A percentile compares a stretch with the other conserved stretches of the same genome.
Evolutionary conservation across 2,329 filamentous ascomycete genomes (phyloP).

Genomic region (Botrytis pseudocinerea): DNA sequence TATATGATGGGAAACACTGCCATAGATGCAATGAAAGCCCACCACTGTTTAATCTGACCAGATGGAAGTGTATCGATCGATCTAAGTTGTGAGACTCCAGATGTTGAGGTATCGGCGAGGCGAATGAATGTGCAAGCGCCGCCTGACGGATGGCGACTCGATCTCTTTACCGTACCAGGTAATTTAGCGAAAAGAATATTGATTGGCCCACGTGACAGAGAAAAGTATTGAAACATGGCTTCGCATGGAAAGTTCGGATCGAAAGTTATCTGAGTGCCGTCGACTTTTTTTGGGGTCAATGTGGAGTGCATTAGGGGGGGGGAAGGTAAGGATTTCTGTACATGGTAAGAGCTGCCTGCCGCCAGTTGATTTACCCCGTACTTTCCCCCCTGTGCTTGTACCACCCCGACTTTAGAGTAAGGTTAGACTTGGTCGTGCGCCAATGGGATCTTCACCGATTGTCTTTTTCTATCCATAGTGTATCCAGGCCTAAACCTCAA

Average conservation of each 20-base stretch:
- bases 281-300: neutral
- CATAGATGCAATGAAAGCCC: constrained; percentile 1
- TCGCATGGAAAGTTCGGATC: constrained; percentile 1
- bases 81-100: neutral
- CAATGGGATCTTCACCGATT: constrained; percentile 11
- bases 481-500: neutral
- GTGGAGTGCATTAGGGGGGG: constrained; percentile 8
- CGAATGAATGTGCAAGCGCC: constrained; percentile 2
- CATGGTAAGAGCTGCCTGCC: constrained; percentile 5
- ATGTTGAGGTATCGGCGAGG: neutral
- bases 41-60: neutral
- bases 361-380: constrained; percentile 13
- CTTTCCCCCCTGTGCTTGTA: neutral
- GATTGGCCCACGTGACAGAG: constrained; percentile 1
- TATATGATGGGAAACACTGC: constrained; percentile 5
- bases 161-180: neutral
- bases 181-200: neutral
- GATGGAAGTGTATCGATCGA: neutral
- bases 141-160: neutral
- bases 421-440: neutral
- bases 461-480: neutral
- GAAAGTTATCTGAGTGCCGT: neutral
- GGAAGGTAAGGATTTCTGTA: neutral
- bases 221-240: neutral
- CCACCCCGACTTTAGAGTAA: neutral